Base-by-base conservation (phyloP, 768 basidiomycete species). In the Leccinum sublutescens region DNA sequence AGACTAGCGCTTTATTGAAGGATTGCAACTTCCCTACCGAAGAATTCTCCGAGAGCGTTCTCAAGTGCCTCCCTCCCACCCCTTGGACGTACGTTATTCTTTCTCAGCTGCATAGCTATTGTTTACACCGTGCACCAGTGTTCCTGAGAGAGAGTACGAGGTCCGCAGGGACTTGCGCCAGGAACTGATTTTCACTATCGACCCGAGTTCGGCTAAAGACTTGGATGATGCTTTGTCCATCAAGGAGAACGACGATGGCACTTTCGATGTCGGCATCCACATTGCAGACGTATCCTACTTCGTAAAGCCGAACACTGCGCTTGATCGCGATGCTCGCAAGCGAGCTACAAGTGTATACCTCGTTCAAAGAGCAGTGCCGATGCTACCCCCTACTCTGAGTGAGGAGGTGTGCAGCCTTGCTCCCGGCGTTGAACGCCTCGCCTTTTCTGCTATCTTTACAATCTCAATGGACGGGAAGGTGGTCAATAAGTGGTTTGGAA, bases 11-110 rank as follows among this genome's bases (percentile, higher is more conserved):
- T 8, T 79, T 99, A 60, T 80, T 99, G 64, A 98, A 98, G 75
- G 97, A 99, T 73, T 98, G 95, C 81, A 98, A 98, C 76, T 98
- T 98, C 86, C 93, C 96, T 2, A 91, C 93, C 0, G 95, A 96
- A 74, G 97, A 98, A 62, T 99, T 99, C 75, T 85, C 88, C 9
- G 97, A 99, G 50, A 91, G 91, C 67, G 95, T 98, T 23, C 70
- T 94, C 62, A 98, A 98, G 74, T 98, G 97, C 71, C 77, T 34
- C 12, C 33, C 33, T 14, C 33, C 97, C 23, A 82, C 91, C 61
- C 97, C 97, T 14, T 99, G 95, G 95, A 85, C 81, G 89, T 93
- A 71, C 76, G 89, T 59, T 56, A 4, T 63, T 38, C 9, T 43
- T 49, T 55, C 33, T 2, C 29, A 31, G 19, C 21, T 9, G 49